phyloP scores from a whole-genome alignment of 441 rosid genomes.

The Cnidoscolus chayamansa region DNA sequence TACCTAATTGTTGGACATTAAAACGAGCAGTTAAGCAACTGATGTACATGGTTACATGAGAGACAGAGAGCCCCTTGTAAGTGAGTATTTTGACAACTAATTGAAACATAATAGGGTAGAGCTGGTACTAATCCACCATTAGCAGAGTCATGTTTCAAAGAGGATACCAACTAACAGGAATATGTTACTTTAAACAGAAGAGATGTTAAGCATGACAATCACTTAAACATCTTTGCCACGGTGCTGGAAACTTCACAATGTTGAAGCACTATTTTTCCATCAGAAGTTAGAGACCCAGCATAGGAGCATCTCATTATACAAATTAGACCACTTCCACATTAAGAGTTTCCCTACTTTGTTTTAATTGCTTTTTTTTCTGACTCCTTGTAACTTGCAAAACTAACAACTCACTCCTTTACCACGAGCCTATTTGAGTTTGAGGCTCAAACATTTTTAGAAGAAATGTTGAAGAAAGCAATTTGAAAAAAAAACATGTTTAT shows the following conservation, averaged over 20 bases:
- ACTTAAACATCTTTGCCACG: not conserved
- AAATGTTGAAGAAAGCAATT: too few relatives aligned
- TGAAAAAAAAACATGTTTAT: too few relatives aligned
- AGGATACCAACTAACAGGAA: not conserved
- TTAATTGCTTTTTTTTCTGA: not conserved
- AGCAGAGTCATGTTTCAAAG: not conserved
- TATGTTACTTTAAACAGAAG: not conserved
- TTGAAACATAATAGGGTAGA: too few relatives aligned
- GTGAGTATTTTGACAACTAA: not conserved
- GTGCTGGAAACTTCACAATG: not conserved
- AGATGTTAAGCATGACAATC: not conserved
- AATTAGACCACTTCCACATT: not conserved
- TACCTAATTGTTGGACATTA: conserved; percentile 36
- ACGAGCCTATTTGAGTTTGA: too few relatives aligned
- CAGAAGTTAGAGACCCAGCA: not conserved
- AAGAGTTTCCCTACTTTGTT: too few relatives aligned
- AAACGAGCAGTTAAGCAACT: conserved; percentile 4
- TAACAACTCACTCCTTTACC: not conserved
- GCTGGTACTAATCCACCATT: not conserved
- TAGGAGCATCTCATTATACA: not conserved
- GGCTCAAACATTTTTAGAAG: too few relatives aligned
- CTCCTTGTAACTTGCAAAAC: not conserved
- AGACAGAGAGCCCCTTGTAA: not conserved
- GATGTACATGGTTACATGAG: not conserved
- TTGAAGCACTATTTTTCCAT: not conserved